phyloP scores from a whole-genome alignment of 2,329 filamentous ascomycete genomes.

The Fusarium poae region DNA sequence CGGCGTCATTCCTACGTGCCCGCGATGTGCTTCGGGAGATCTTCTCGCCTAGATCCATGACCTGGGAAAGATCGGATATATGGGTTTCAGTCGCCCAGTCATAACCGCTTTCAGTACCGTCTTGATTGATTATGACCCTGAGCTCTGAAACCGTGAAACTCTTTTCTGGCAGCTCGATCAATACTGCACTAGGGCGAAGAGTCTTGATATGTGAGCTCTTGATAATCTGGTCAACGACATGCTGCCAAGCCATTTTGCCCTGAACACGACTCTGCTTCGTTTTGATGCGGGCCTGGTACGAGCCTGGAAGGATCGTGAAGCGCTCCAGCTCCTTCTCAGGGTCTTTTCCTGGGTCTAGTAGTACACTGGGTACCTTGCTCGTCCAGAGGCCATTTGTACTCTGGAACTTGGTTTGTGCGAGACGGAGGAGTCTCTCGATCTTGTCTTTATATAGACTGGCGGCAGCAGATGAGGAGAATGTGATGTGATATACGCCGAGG shows the following conservation, averaged over 20 bases:
- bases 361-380: conserved; percentile 48
- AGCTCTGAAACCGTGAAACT: conserved; percentile 48
- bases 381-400: conserved; percentile 50
- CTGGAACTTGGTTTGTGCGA: conserved; percentile 49
- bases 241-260: conserved; percentile 46
- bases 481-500: conserved; percentile 74
- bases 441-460: conserved; percentile 70
- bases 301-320: conserved; percentile 51
- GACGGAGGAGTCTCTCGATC: conserved; percentile 52
- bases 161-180: conserved; percentile 51
- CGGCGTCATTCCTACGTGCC: conserved; percentile 15
- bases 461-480: conserved; percentile 72
- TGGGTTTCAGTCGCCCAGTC: conserved; percentile 28
- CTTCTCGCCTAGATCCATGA: conserved; percentile 10
- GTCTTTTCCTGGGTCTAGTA: conserved; percentile 19
- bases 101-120: conserved; percentile 21
- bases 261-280: conserved; percentile 40
- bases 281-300: conserved; percentile 28
- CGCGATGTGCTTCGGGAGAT: conserved; percentile 17
- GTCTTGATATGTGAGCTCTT: conserved; percentile 40
- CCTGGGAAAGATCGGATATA: conserved; percentile 29
- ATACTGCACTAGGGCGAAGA: conserved; percentile 47
- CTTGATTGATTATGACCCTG: conserved; percentile 27
- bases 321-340: conserved; percentile 45
- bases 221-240: conserved; percentile 44